Conservation (phyloP, 2,329 filamentous ascomycete species). For the Sarocladiaceae sp. region DNA sequence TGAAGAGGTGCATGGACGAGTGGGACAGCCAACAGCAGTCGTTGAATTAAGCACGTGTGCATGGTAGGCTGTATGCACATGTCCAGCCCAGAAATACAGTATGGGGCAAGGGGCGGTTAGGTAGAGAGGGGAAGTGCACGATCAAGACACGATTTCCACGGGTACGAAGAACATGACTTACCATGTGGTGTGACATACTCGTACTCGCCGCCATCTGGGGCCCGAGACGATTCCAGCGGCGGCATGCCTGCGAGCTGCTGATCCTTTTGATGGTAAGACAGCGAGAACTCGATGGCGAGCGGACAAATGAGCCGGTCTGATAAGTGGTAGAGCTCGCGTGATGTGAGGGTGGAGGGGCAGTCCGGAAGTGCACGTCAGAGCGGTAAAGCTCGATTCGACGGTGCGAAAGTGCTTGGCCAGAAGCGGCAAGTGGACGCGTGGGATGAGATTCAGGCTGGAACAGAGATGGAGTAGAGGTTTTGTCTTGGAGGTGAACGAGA, state of each 20-base stretch:
- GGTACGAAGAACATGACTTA: conserved; percentile 41
- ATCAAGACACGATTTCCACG: neutral
- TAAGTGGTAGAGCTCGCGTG: neutral
- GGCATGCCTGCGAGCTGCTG: neutral
- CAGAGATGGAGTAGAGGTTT: no score
- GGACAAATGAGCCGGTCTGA: neutral
- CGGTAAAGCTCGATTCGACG: neutral
- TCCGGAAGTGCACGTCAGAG: neutral
- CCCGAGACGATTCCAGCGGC: neutral
- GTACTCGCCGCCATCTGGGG: conserved; percentile 23
- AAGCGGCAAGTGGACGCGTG: conserved; percentile 9
- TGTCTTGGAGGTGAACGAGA: no score
- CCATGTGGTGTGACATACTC: conserved; percentile 52
- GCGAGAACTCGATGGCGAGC: no score
- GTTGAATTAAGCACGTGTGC: conserved; percentile 10
- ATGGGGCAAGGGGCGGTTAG: neutral
- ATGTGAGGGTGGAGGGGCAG: conserved; percentile 7
- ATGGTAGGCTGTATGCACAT: neutral
- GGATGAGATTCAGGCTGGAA: no score
- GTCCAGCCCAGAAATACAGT: neutral
- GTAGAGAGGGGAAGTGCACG: neutral
- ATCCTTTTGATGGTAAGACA: no score
- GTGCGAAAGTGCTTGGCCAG: conserved; percentile 5
- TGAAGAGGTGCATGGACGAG: neutral
- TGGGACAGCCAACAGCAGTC: conserved; percentile 6